Evolutionary conservation across 345 rosid species (phyloP).

Genomic region (Eucalyptus marginata): DNA sequence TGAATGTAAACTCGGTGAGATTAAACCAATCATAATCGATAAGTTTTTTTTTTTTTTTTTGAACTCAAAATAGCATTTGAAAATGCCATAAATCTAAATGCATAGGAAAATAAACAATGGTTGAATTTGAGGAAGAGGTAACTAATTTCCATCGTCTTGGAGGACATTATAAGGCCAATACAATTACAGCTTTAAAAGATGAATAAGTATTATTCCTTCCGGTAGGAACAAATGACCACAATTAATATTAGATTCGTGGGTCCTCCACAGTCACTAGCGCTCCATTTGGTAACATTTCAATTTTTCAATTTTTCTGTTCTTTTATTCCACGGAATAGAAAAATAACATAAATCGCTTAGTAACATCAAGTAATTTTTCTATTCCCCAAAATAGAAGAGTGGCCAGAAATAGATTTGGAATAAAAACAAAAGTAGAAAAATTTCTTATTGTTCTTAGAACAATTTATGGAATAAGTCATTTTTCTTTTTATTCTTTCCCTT

Average conservation of each 20-base stretch:
- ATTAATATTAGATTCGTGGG: neutral
- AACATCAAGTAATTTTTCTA: too few relatives aligned
- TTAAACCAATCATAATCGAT: too few relatives aligned
- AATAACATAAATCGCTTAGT: too few relatives aligned
- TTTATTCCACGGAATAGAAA: too few relatives aligned
- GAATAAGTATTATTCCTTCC: neutral
- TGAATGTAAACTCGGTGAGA: too few relatives aligned
- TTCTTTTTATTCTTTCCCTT: too few relatives aligned
- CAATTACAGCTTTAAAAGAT: neutral
- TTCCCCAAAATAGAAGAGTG: accelerated
- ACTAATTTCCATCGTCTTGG: neutral
- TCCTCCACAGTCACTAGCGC: neutral
- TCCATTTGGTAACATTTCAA: too few relatives aligned
- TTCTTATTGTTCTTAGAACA: too few relatives aligned
- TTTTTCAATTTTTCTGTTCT: too few relatives aligned
- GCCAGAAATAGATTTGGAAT: too few relatives aligned
- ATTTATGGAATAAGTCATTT: too few relatives aligned
- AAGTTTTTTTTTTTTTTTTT: accelerated
- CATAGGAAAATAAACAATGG: neutral
- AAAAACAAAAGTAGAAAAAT: too few relatives aligned
- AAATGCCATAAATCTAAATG: neutral
- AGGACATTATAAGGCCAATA: neutral
- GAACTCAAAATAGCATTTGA: neutral
- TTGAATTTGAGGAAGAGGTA: neutral
- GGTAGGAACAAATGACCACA: neutral